phyloP scores from a whole-genome alignment of 176 grass and related monocot species.

The Dactylis glomerata region DNA sequence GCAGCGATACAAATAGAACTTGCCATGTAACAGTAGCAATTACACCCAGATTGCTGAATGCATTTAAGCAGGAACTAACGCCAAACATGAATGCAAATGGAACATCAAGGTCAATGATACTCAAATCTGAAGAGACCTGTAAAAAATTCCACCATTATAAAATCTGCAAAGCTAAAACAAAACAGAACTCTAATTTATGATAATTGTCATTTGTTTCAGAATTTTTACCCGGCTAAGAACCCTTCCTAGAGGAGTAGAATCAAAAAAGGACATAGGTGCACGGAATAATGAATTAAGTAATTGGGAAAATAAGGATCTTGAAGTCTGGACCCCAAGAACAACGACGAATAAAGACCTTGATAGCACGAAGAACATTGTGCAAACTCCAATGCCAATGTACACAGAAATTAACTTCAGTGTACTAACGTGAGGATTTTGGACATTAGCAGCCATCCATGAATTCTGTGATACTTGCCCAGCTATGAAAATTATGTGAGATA shows the following conservation, averaged over 20 bases:
- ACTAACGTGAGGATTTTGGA: slow-evolving; percentile 65
- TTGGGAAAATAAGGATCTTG: slow-evolving; percentile 85
- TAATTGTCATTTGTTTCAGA: not conserved
- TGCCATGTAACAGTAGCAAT: slow-evolving; percentile 86
- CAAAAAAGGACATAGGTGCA: slow-evolving; percentile 88
- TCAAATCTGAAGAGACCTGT: slow-evolving; percentile 86
- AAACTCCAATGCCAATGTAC: slow-evolving; percentile 64
- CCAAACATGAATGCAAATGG: slow-evolving; percentile 64
- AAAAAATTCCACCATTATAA: not conserved
- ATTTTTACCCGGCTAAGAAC: slow-evolving; percentile 79
- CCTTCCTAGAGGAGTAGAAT: slow-evolving; percentile 89
- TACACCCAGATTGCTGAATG: slow-evolving; percentile 75
- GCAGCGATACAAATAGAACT: slow-evolving; percentile 74
- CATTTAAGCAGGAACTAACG: slow-evolving; percentile 50
- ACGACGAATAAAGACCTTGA: slow-evolving; percentile 50
- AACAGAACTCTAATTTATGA: not conserved
- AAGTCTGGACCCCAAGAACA: slow-evolving; percentile 64
- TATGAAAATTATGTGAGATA: slow-evolving; percentile 61
- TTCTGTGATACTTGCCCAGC: slow-evolving; percentile 85
- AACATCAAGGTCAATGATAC: slow-evolving; percentile 88
- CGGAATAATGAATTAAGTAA: slow-evolving; percentile 72
- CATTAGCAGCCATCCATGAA: slow-evolving; percentile 92
- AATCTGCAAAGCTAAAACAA: not conserved
- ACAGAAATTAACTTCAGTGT: slow-evolving; percentile 68
- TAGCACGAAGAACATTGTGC: slow-evolving; percentile 57